These are phyloP conservation scores for Primulina tabacum DNA, from an alignment of 257 asterid genomes.

Conservation along the genomic window DNA sequence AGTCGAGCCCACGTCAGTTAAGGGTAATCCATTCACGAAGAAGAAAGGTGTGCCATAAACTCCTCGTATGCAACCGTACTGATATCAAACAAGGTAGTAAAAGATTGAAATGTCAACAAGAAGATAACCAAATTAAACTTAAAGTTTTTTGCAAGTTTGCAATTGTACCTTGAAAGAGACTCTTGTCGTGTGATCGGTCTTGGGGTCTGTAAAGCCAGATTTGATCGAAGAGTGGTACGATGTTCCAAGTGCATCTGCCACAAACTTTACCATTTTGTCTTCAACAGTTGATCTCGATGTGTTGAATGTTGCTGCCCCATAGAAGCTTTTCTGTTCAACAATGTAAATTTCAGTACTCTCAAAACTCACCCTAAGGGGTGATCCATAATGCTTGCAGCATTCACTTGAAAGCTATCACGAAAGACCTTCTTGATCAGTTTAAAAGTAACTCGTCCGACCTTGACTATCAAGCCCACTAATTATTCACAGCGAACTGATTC, in stretches of 20 bases:
- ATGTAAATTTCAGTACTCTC: conserved; percentile 6
- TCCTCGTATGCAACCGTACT: conserved; percentile 83
- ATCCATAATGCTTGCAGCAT: too few relatives aligned
- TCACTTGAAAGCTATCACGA: too few relatives aligned
- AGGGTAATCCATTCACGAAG: conserved; percentile 84
- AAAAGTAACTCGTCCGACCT: neutral
- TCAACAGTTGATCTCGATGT: conserved; percentile 44
- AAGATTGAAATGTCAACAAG: neutral
- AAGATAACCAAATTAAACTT: neutral
- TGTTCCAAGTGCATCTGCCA: conserved; percentile 41
- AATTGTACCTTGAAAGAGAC: conserved; percentile 72
- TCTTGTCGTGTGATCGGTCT: conserved; percentile 63
- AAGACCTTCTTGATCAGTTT: neutral
- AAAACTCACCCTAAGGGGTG: too few relatives aligned
- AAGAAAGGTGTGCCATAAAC: conserved; percentile 86
- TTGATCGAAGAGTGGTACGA: conserved; percentile 40
- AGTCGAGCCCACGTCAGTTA: conserved; percentile 70
- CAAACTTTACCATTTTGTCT: conserved; percentile 38
- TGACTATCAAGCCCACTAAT: neutral
- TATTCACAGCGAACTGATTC: neutral
- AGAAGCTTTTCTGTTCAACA: conserved; percentile 56
- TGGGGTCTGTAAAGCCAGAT: conserved; percentile 52
- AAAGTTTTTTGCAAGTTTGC: too few relatives aligned
- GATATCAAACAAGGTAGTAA: conserved; percentile 18
- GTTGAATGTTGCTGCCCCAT: conserved; percentile 44